Evolutionary conservation across 1,284 basidiomycete species (phyloP), one percentile per base, ranked within the genome.

Genomic region (Irpex sp.): DNA sequence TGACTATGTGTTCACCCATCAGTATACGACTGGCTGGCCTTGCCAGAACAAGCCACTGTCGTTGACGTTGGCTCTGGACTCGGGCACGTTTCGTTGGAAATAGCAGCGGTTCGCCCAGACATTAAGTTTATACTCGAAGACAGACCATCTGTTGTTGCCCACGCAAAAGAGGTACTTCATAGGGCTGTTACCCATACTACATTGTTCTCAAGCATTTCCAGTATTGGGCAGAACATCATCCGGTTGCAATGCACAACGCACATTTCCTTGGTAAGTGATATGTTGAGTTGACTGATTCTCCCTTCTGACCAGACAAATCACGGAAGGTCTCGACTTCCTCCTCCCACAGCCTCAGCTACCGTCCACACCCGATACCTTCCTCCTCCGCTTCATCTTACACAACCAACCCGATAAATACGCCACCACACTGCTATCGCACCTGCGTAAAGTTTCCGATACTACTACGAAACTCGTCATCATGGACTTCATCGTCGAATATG

Each of bases 241-340:
- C 57, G 36, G 21, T 16, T 19, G 42, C 57, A 28, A 33, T 48
- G 14, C 23, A 28, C 8, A 58, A 58, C 33, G 48, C 49, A 18
- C 23, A 58, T 19, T 58, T 58, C 19, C 23, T 58, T 23, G 57
- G 57, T 51, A 28, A 51, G 57, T 49, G 8, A 16, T 16, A 16
- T 19, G 51, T 18, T 33, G 19, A 53, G 12, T 53, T 19, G 23
- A 48, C n/a, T 36, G 19, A 51, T 14, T 18, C 19, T 48, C 16
- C 16, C 19, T 45, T 14, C n/a, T 14, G n/a, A 45, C 12, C n/a
- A 45, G n/a, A 14, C 39, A 18, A n/a, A 52, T 35, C 16, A 21
- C 21, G 16, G 14, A 33, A 67, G 68, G 36, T 12, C 69, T 72
- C 61, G 70, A 74, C 56, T 73, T 73, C 61, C 72, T 73, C 62